Conservation (phyloP, 768 basidiomycete genomes). For the Rhodotorula sphaerocarpa region DNA sequence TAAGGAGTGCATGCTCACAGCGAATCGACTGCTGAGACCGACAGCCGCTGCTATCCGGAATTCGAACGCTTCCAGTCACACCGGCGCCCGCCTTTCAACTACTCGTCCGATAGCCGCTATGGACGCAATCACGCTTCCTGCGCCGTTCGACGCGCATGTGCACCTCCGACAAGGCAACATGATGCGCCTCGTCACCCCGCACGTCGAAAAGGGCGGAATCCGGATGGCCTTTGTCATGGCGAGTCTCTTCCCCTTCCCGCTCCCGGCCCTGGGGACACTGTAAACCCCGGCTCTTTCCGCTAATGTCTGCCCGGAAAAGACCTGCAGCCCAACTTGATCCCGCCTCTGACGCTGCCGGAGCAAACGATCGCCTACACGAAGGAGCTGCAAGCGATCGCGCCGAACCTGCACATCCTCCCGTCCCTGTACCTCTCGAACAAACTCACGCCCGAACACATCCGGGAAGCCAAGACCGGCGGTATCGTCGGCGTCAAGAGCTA, state of each 20-base stretch:
- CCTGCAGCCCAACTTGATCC: conserved; percentile 61
- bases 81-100: not conserved
- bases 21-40: not conserved
- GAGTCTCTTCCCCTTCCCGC: not conserved
- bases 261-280: not conserved
- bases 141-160: conserved; percentile 90
- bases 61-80: not conserved
- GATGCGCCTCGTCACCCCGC: conserved; percentile 73
- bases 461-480: conserved; percentile 75
- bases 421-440: conserved; percentile 89
- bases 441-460: conserved; percentile 80
- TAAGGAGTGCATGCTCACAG: not conserved
- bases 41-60: no score
- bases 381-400: conserved; percentile 64
- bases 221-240: conserved; percentile 94
- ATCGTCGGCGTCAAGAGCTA: conserved; percentile 90
- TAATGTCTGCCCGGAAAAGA: not conserved
- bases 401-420: conserved; percentile 80
- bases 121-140: conserved; percentile 23
- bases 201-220: conserved; percentile 84
- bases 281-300: not conserved
- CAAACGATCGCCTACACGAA: conserved; percentile 71
- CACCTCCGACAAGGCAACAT: conserved; percentile 84
- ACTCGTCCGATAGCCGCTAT: not conserved
- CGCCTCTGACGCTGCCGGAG: conserved; percentile 35